Conservation (phyloP, 78 protist genomes). For the Tieghemostelium lacteum region DNA sequence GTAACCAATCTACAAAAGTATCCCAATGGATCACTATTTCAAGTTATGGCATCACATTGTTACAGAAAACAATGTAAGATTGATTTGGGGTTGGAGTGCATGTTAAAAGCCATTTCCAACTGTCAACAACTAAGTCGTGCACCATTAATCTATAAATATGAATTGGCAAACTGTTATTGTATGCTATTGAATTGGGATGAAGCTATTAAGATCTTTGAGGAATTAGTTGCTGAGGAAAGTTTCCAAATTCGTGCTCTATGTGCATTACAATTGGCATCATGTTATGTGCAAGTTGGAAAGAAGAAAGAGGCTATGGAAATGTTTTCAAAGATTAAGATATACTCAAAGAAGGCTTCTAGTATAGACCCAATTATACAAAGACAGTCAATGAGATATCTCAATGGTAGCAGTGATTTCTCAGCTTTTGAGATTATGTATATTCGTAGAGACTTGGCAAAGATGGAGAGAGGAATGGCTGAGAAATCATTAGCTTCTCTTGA, state of each 20-base stretch:
- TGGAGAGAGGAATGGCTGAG: constrained; percentile 29
- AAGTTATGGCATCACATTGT: constrained; percentile 61
- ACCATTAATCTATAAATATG: constrained; percentile 60
- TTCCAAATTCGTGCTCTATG: constrained; percentile 76
- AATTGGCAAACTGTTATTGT: constrained; percentile 55
- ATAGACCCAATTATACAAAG: constrained; percentile 38
- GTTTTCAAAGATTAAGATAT: not conserved
- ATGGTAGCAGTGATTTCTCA: constrained; percentile 40
- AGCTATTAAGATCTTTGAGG: constrained; percentile 41
- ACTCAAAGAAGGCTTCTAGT: constrained; percentile 14
- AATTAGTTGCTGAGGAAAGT: constrained; percentile 24
- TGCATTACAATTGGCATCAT: constrained; percentile 59
- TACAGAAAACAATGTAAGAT: constrained; percentile 60
- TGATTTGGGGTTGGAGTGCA: constrained; percentile 39
- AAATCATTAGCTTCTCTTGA: not conserved
- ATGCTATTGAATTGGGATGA: constrained; percentile 43
- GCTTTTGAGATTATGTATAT: constrained; percentile 65
- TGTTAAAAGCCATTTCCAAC: constrained; percentile 27
- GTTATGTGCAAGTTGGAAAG: constrained; percentile 28
- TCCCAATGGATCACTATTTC: constrained; percentile 58
- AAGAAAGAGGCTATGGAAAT: not conserved
- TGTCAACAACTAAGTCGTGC: not conserved
- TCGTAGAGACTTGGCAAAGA: constrained; percentile 72
- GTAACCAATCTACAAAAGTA: constrained; percentile 29
- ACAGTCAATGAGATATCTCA: constrained; percentile 27